Evolutionary conservation across 2,329 filamentous ascomycete genomes (phyloP).

Genomic region (Talaromyces rugulosus): DNA sequence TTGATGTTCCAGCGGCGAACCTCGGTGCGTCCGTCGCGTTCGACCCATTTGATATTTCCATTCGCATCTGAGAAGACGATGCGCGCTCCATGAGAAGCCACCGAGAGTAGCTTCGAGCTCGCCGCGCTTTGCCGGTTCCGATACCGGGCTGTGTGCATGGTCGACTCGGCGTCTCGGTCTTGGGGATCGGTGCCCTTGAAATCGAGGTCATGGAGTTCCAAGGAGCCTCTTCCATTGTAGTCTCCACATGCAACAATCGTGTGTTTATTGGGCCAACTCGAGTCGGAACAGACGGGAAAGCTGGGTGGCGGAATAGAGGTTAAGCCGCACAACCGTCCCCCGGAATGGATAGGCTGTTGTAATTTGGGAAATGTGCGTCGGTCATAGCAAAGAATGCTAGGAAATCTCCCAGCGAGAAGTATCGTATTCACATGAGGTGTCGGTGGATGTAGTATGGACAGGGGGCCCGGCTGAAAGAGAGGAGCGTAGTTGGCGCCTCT

Average conservation of each 20-base stretch:
- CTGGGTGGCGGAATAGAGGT: slow-evolving; percentile 56
- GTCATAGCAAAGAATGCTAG: slow-evolving; percentile 84
- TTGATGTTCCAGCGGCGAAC: slow-evolving; percentile 58
- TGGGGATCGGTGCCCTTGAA: slow-evolving; percentile 24
- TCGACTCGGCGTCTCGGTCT: slow-evolving; percentile 23
- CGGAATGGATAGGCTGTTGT: slow-evolving; percentile 75
- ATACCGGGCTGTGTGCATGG: slow-evolving; percentile 38
- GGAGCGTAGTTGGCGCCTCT: slow-evolving; percentile 57
- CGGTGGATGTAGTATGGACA: slow-evolving; percentile 76
- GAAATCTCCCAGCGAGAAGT: slow-evolving; percentile 83
- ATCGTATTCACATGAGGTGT: slow-evolving; percentile 67
- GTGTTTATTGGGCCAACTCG: slow-evolving; percentile 49
- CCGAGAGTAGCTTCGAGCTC: slow-evolving; percentile 73
- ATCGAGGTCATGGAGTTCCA: slow-evolving; percentile 68
- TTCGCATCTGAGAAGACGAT: slow-evolving; percentile 81
- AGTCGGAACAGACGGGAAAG: slow-evolving; percentile 42
- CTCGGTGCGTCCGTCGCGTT: slow-evolving; percentile 66
- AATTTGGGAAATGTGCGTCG: slow-evolving; percentile 77
- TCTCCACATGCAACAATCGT: slow-evolving; percentile 80
- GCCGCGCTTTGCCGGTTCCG: slow-evolving; percentile 83
- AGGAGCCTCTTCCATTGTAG: slow-evolving; percentile 84
- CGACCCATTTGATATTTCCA: slow-evolving; percentile 84
- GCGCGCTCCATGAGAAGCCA: slow-evolving; percentile 74
- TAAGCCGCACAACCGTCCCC: slow-evolving; percentile 71
- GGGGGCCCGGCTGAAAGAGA: slow-evolving; percentile 73